Conservation (phyloP, 2,329 filamentous ascomycete species). For the Pezicula carpinea region DNA sequence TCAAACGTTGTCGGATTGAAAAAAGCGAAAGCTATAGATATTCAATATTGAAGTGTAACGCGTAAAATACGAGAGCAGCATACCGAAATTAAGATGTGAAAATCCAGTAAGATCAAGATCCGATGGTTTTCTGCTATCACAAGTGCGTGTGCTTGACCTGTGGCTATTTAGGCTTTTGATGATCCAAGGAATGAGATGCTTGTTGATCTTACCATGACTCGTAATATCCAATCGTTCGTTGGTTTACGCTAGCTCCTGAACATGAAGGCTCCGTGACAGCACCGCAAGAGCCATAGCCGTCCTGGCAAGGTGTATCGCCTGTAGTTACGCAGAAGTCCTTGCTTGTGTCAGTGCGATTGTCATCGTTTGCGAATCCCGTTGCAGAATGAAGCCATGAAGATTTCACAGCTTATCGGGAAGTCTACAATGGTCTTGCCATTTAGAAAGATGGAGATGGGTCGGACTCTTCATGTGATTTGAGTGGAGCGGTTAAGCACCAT, state of each 20-base stretch:
- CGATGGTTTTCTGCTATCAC: background rate
- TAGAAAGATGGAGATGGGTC: background rate
- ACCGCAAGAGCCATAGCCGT: background rate
- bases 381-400: background rate
- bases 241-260: constrained; percentile 1
- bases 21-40: constrained; percentile 36
- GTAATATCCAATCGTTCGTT: constrained; percentile 31
- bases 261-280: constrained; percentile 7
- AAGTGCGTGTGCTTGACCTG: constrained; percentile 8
- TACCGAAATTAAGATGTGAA: constrained; percentile 18
- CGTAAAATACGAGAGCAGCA: background rate
- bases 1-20: constrained; percentile 33
- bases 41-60: background rate
- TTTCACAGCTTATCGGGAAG: too few relatives aligned
- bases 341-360: background rate
- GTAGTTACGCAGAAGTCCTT: background rate
- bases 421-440: background rate
- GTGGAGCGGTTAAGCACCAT: background rate
- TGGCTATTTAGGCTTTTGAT: background rate
- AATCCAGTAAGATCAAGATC: constrained; percentile 18
- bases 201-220: constrained; percentile 25
- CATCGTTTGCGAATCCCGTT: background rate
- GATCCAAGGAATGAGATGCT: constrained; percentile 9
- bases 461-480: background rate
- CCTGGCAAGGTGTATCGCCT: background rate